Evolutionary conservation across 225 moss, liverwort and hornwort species (phyloP), one percentile per base, ranked within the genome.

Genomic region (Asterella californica): DNA sequence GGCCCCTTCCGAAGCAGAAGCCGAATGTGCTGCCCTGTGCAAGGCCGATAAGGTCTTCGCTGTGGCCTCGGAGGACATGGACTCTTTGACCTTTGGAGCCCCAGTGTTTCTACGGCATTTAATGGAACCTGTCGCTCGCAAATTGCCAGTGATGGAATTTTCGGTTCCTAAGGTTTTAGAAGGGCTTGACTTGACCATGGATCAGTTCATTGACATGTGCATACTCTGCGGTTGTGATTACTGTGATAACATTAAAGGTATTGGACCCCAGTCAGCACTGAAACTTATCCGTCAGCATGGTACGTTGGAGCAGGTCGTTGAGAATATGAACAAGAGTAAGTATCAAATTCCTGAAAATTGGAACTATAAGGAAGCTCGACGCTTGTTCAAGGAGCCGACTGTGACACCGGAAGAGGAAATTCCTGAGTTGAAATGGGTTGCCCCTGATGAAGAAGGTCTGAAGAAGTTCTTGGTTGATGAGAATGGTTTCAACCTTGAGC

Each of bases 161-260:
- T 83, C 92, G 55, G 60, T 94, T 82, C 83, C 82, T 32, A 97
- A 97, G 94, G 91, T 95, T 42, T 79, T 99, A 78, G 87, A 89
- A 83, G 99, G 80, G 53, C 90, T 99, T 72, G 37, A 75, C 24
- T 83, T 99, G 79, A 90, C 92, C 49, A 95, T 99, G 99, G 95
- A 99, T 76, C 95, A 95, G 82, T 99, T 99, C 83, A 86, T 99
- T 71, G 99, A 99, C 76, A 81, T 99, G 85, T 99, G 99, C 89
- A 95, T 99, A 78, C 90, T 99, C 70, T 99, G 99, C 81, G 99
- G 99, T 46, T 95, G 99, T 90, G 99, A 99, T 82, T 99, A 99
- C 82, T 94, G 95, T 86, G 99, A 99, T 82, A 93, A 93, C 72
- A 90, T 99, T 45, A 92, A 92, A 89, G 99, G 99, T 92, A 90